phyloP scores from a whole-genome alignment of 2,329 filamentous ascomycete species.

The Trichoderma harzianum region DNA sequence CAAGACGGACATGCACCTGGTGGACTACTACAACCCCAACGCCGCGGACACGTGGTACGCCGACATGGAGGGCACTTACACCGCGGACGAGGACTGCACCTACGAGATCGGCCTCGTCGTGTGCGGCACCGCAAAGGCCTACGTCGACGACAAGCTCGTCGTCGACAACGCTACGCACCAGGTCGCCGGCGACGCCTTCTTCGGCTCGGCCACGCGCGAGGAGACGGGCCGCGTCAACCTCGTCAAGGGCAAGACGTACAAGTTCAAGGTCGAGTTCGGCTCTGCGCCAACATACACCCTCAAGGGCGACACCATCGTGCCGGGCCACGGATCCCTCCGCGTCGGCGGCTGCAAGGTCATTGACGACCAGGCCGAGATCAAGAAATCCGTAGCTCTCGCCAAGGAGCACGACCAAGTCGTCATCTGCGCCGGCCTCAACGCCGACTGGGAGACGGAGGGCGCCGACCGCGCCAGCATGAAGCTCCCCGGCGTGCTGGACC shows the following conservation, averaged over 20 bases:
- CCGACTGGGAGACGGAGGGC: slow-evolving; percentile 79
- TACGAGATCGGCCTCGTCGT: slow-evolving; percentile 67
- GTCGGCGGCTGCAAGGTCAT: slow-evolving; percentile 59
- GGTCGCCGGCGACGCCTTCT: slow-evolving; percentile 59
- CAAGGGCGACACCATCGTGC: slow-evolving; percentile 46
- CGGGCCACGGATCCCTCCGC: slow-evolving; percentile 59
- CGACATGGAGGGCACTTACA: slow-evolving; percentile 58
- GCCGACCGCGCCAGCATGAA: slow-evolving; percentile 75
- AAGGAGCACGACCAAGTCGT: slow-evolving; percentile 72
- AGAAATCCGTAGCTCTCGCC: slow-evolving; percentile 65
- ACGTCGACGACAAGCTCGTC: slow-evolving; percentile 58
- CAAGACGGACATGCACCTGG: slow-evolving; percentile 49
- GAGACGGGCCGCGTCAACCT: slow-evolving; percentile 57
- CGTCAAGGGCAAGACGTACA: slow-evolving; percentile 57
- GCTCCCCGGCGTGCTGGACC: slow-evolving; percentile 69
- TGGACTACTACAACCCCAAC: slow-evolving; percentile 52
- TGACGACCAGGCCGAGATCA: slow-evolving; percentile 56
- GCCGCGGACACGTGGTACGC: slow-evolving; percentile 56
- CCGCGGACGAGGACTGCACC: slow-evolving; percentile 56
- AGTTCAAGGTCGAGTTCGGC: slow-evolving; percentile 56
- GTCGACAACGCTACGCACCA: slow-evolving; percentile 66
- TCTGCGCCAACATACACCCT: slow-evolving; percentile 58
- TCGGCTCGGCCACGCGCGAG: slow-evolving; percentile 61
- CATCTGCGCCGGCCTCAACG: slow-evolving; percentile 73
- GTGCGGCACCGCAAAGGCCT: slow-evolving; percentile 62